Evolutionary conservation across 2,329 filamentous ascomycete genomes (phyloP).

Genomic region (Pseudogymnoascus sp.): DNA sequence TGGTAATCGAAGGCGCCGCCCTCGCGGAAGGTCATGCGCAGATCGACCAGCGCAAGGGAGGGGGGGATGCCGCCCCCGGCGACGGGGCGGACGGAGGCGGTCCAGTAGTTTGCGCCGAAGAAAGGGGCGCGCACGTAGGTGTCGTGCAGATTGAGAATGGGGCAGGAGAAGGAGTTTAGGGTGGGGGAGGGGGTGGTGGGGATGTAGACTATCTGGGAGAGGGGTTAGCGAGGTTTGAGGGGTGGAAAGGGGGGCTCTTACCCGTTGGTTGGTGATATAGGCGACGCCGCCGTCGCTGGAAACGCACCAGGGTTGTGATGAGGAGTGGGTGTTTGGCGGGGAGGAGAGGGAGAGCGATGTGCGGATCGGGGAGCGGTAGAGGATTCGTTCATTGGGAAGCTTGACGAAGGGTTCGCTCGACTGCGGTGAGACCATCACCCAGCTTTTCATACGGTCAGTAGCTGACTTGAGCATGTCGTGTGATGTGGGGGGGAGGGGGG

Average conservation of each 20-base stretch:
- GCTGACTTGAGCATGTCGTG: slow-evolving; percentile 19
- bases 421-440: slow-evolving; percentile 81
- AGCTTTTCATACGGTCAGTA: slow-evolving; percentile 41
- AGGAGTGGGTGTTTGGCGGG: slow-evolving; percentile 52
- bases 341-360: slow-evolving; percentile 67
- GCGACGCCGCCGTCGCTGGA: slow-evolving; percentile 68
- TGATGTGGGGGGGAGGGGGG: slow-evolving; percentile 12
- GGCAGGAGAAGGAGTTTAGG: slow-evolving; percentile 80
- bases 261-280: slow-evolving; percentile 78
- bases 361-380: slow-evolving; percentile 72
- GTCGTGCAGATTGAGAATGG: slow-evolving; percentile 80
- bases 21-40: slow-evolving; percentile 86
- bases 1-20: slow-evolving; percentile 93
- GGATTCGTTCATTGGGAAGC: slow-evolving; percentile 72
- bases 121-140: slow-evolving; percentile 80
- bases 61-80: slow-evolving; percentile 74
- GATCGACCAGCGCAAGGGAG: slow-evolving; percentile 62
- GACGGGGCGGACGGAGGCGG: slow-evolving; percentile 70
- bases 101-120: slow-evolving; percentile 90
- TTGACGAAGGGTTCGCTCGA: slow-evolving; percentile 64
- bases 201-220: slow-evolving; percentile 71
- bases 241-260: slow-evolving; percentile 38
- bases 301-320: slow-evolving; percentile 55
- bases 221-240: slow-evolving; percentile 16
- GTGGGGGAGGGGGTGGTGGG: slow-evolving; percentile 57